Evolutionary conservation across 2,329 filamentous ascomycete species (phyloP).

Genomic region (Alternaria consortialis): DNA sequence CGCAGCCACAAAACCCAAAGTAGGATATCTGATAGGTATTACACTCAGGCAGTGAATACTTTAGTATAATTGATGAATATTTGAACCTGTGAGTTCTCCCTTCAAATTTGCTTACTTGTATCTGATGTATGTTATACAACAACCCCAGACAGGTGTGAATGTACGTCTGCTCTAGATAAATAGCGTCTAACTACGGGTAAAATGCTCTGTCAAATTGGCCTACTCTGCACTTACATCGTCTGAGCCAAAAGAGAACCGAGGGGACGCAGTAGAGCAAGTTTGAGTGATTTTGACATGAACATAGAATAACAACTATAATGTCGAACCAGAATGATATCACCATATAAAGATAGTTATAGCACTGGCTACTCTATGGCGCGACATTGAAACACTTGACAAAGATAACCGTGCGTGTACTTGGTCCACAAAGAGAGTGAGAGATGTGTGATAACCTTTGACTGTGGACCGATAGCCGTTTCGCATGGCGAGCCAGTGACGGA

Average conservation of each 20-base stretch:
- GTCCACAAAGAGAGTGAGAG: neutral
- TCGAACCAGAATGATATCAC: neutral
- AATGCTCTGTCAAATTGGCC: neutral
- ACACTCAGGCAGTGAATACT: no score
- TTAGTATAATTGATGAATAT: neutral
- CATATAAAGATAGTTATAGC: neutral
- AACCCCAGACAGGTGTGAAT: neutral
- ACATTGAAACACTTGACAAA: neutral
- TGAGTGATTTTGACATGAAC: neutral
- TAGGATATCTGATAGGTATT: neutral
- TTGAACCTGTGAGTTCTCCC: neutral
- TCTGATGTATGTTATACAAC: no score
- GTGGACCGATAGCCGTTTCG: constrained; percentile 2
- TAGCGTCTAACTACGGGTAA: neutral
- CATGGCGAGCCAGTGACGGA: neutral
- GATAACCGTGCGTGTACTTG: neutral
- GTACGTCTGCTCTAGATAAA: neutral
- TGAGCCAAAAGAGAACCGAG: neutral
- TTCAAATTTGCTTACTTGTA: neutral
- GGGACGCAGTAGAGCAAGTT: neutral
- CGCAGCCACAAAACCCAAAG: neutral
- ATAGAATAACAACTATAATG: neutral
- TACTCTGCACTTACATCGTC: neutral
- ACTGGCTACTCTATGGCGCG: neutral
- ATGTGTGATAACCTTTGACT: neutral